These are phyloP conservation scores for Colletotrichum sp. DNA, from an alignment of 2,329 filamentous ascomycete genomes.

Conservation along the genomic window DNA sequence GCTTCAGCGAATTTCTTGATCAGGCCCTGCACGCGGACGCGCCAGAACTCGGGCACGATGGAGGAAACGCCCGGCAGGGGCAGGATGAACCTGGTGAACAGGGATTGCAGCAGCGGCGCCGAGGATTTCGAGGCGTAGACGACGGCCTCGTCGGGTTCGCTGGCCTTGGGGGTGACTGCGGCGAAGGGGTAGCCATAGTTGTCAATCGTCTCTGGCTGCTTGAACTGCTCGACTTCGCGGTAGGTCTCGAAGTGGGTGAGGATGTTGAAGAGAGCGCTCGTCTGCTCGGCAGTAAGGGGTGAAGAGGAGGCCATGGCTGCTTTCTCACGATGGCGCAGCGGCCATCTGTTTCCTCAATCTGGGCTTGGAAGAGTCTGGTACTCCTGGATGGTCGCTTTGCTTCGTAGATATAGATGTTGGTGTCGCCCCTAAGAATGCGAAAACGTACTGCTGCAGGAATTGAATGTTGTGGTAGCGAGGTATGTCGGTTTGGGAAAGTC, in stretches of 20 bases:
- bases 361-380: neutral
- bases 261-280: slow-evolving; percentile 62
- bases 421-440: neutral
- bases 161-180: neutral
- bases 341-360: neutral
- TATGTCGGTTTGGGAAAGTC: slow-evolving; percentile 2
- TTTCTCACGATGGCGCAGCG: neutral
- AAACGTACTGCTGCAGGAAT: rapidly evolving
- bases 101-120: slow-evolving; percentile 70
- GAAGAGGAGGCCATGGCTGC: slow-evolving; percentile 1
- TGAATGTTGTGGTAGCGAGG: neutral
- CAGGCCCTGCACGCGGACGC: slow-evolving; percentile 62
- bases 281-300: slow-evolving; percentile 43
- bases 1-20: slow-evolving; percentile 68
- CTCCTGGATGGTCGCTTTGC: neutral
- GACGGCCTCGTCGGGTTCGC: neutral
- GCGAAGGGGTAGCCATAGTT: slow-evolving; percentile 75
- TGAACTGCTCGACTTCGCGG: slow-evolving; percentile 76
- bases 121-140: slow-evolving; percentile 44
- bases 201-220: slow-evolving; percentile 65
- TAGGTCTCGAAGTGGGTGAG: slow-evolving; percentile 66
- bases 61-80: slow-evolving; percentile 70
- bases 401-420: neutral
- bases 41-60: slow-evolving; percentile 70
- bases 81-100: slow-evolving; percentile 70